A percentile compares a stretch with the other conserved stretches of the same genome.
These are phyloP conservation scores for Amanita thiersii DNA, from an alignment of 768 basidiomycete species.

Conservation along the genomic window DNA sequence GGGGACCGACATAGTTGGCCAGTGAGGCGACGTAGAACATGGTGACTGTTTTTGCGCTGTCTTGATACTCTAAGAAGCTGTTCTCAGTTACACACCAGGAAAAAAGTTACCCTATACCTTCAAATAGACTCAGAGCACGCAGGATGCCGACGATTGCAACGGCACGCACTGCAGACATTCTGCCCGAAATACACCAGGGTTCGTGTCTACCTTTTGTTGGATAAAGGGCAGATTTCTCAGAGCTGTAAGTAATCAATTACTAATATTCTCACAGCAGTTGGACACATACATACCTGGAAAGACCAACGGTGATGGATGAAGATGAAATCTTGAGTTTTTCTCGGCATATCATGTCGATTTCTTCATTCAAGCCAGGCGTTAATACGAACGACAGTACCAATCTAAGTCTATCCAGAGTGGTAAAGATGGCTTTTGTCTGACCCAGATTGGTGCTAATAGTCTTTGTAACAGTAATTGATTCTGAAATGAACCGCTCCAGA, in stretches of 20 bases:
- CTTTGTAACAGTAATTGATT: conserved; percentile 41
- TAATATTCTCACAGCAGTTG: background rate
- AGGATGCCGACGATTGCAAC: conserved; percentile 61
- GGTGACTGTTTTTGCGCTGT: conserved; percentile 64
- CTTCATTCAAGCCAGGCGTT: conserved; percentile 60
- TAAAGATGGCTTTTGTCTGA: conserved; percentile 31
- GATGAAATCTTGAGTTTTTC: conserved; percentile 42
- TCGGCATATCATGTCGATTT: conserved; percentile 63
- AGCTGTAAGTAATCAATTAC: conserved; percentile 19
- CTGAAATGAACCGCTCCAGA: conserved; percentile 43
- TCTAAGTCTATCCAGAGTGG: conserved; percentile 47
- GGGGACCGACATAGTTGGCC: conserved; percentile 45
- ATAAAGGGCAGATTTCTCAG: conserved; percentile 34
- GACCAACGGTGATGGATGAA: conserved; percentile 34
- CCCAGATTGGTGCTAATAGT: conserved; percentile 38
- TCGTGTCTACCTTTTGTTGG: conserved; percentile 25
- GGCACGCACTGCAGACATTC: conserved; percentile 62
- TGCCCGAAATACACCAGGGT: conserved; percentile 67
- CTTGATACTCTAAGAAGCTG: conserved; percentile 47
- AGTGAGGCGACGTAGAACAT: conserved; percentile 77
- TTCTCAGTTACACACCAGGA: conserved; percentile 1
- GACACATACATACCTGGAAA: conserved; percentile 33
- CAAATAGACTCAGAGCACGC: conserved; percentile 64
- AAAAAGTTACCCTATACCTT: conserved; percentile 32
- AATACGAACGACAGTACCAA: conserved; percentile 55